phyloP scores from a whole-genome alignment of 345 rosid species.

The Cardamine chenopodiifolia region DNA sequence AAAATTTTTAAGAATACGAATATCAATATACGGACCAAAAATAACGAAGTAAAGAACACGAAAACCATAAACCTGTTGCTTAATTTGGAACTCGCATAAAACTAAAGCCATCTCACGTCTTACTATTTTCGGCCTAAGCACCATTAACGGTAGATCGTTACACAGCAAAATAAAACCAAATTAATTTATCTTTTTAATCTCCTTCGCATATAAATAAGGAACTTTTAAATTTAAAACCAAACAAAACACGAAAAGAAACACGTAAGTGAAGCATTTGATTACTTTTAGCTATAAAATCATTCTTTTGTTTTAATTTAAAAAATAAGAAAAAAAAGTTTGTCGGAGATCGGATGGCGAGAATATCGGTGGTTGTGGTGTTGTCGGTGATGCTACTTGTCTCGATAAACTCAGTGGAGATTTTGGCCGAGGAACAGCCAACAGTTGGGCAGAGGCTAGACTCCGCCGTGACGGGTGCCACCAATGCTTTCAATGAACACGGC shows the following conservation, averaged over 20 bases:
- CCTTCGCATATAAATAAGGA: constrained; percentile 22
- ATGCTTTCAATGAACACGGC: constrained; percentile 40
- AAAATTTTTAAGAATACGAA: neutral
- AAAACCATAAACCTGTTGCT: constrained; percentile 2
- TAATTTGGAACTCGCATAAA: constrained; percentile 34
- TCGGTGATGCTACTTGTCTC: constrained; percentile 31
- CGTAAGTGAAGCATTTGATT: neutral
- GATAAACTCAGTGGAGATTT: neutral
- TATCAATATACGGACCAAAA: neutral
- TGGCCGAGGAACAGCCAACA: constrained; percentile 35
- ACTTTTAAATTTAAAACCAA: neutral
- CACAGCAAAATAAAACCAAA: constrained; percentile 12
- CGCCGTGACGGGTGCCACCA: neutral
- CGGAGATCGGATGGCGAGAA: constrained; percentile 26
- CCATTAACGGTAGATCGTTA: constrained; percentile 29
- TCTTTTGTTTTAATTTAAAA: neutral
- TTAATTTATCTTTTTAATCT: neutral
- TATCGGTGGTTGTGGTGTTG: constrained; percentile 20
- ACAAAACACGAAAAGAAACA: constrained; percentile 3
- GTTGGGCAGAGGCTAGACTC: constrained; percentile 32
- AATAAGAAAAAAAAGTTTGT: constrained; percentile 12
- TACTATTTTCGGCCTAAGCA: constrained; percentile 29
- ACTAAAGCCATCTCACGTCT: constrained; percentile 17
- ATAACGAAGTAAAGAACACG: neutral
- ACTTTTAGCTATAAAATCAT: neutral